Base-by-base conservation (phyloP, 805 yeast genomes). In the Sungouiozyma intestinalis region DNA sequence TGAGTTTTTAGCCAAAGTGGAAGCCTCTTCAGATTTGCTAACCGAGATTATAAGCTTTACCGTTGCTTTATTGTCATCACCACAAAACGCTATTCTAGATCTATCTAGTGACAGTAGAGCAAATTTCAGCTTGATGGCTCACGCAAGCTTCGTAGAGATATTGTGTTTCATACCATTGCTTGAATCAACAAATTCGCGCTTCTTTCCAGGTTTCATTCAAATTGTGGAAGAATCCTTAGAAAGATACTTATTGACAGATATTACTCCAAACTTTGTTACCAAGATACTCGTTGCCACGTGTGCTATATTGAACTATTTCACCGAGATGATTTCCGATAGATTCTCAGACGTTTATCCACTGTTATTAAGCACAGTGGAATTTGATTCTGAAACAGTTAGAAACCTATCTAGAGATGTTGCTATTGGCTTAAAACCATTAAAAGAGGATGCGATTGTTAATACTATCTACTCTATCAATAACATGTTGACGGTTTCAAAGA, bases 391-490 rank as follows among this genome's bases (percentile, higher is more conserved):
- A 0, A 65, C 74, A 35, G 79, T 86, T 33, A 57, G 66, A 37
- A 63, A 66, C 4, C 71, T 80, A 2, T 73, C 92, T 1, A 60
- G 64, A 41, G 64, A 75, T 32, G 74, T 87, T 33, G 82, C 88
- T 0, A 59, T 73, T 39, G 86, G 88, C 3, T 67, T 85, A 49
- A 74, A 73, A 43, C 74, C 76, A 7, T 66, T 83, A 41, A 76
- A 87, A 16, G 90, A 86, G 54, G 96, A 87, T 55, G 76, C 85
- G 1, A 79, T 83, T 17, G 84, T 87, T 7, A 80, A 95, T 6
- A 74, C 90, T 1, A 77, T 92, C 40, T 92, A 92, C 62, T 79
- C 94, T 0, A 69, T 90, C 48, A 77, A 84, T 16, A 92, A 92
- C 57, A 60, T 83, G 45, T 63, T 90, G 27, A 74, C 80, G 40